Base-by-base conservation (phyloP, 2,329 filamentous ascomycete genomes). In the Davidsoniella virescens region DNA sequence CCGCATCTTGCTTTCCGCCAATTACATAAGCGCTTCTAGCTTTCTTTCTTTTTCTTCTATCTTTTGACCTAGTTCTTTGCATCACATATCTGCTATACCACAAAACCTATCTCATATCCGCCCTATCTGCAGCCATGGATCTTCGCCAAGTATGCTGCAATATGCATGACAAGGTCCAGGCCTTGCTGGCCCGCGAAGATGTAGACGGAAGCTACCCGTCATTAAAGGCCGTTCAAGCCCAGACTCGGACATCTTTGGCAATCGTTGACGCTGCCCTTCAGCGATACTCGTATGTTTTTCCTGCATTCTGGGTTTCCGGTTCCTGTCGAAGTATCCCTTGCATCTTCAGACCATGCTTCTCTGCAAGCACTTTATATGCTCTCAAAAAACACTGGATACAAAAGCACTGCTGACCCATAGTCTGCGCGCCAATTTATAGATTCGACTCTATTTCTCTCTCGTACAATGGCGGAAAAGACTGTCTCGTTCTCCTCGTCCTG, bases 401-500 rank as follows among this genome's bases (percentile, higher is more conserved):
- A 33, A 33, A 33, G 44, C n/a, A 25, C 18, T 20, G 37, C 37
- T 41, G 39, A 43, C 39, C 10, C 23, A 18, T 33, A 9, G 12
- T n/a, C 20, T n/a, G 25, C 16, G 52, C 47, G 39, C 42, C 37
- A 36, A 37, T 37, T 17, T n/a, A 37, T 33, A 47, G 50, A 18
- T 55, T 59, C 46, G 14, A 29, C 16, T n/a, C 43, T 25, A 25
- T 50, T 44, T 36, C 29, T 39, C 42, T 42, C 56, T 94, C 90
- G 51, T 98, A 95, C 67, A 98, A 98, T 59, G 92, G 92, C 61
- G 92, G 92, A 54, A 98, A 98, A 65, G 92, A 53, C 47, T 53
- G 52, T 60, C 82, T 96, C 16, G 88, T 96, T 49, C 78, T 96
- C 16, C 73, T 96, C 5, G 75, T 95, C 59, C 71, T 96, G 56